These are phyloP conservation scores for Corylus heterophylla DNA, from an alignment of 306 rosid genomes.

Conservation along the genomic window DNA sequence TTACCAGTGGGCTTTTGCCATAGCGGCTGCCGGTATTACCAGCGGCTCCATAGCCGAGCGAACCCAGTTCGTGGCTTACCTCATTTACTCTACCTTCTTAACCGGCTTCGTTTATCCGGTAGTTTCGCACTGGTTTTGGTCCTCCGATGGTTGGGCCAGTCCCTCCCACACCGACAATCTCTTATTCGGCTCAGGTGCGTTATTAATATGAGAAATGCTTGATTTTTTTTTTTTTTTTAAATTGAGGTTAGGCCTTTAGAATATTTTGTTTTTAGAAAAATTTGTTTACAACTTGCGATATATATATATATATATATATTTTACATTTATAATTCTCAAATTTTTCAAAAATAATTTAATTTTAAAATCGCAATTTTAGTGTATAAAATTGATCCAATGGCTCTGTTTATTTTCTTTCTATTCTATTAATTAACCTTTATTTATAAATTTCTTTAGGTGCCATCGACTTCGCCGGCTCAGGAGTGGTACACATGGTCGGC, in stretches of 20 bases:
- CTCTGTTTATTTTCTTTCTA: too few relatives aligned
- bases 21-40: constrained; percentile 76
- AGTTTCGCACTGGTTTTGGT: constrained; percentile 86
- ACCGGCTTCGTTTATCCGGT: constrained; percentile 78
- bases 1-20: constrained; percentile 91
- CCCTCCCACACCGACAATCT: constrained; percentile 19
- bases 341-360: too few relatives aligned
- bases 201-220: too few relatives aligned
- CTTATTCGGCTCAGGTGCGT: constrained; percentile 42
- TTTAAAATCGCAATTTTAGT: too few relatives aligned
- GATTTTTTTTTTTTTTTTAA: too few relatives aligned
- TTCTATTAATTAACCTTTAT: too few relatives aligned
- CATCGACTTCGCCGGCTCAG: constrained; percentile 73
- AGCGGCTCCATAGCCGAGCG: constrained; percentile 89
- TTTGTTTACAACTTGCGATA: too few relatives aligned
- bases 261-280: too few relatives aligned
- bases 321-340: too few relatives aligned
- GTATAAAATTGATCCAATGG: too few relatives aligned
- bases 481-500: constrained; percentile 84
- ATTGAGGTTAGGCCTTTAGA: too few relatives aligned
- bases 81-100: constrained; percentile 65
- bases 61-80: constrained; percentile 76
- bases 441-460: constrained; percentile 17
- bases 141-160: constrained; percentile 74
- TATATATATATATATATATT: too few relatives aligned